Evolutionary conservation across 257 asterid species (phyloP), one percentile per base, ranked within the genome.

Genomic region (Nicotiana benthamiana): DNA sequence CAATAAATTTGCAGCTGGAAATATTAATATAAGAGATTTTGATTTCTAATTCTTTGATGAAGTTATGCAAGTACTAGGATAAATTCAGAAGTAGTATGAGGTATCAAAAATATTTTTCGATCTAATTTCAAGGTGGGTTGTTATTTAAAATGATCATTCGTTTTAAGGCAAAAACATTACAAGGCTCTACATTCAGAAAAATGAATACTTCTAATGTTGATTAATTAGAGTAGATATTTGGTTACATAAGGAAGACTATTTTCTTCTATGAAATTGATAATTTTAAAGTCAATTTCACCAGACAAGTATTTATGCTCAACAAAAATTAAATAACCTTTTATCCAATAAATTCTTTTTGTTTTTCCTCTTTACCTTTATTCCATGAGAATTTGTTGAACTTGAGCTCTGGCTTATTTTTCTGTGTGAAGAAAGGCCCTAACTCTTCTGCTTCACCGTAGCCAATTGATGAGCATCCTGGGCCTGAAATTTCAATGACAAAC

Each of bases 391-490:
- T 83, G 90, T 95, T 95, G 34, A 89, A 86, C 78, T 89, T 89
- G 83, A 95, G 97, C 79, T 85, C 86, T n/a, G 97, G 93, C 67
- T 87, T 84, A 24, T 92, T 95, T 77, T 92, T 89, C 40, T 87
- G 96, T 12, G 92, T 88, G 8, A 88, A 79, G 82, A 95, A 93
- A 64, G 99, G 99, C 0, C 99, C 98, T 83, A 95, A 63, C 85
- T 95, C 99, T 83, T 91, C 97, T 51, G 92, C 86, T 80, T 81
- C 93, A 8, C 99, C 99, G 56, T 32, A 95, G 9, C 98, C 99
- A 30, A 95, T 77, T 2, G 98, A 95, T 4, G 99, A 95, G 80
- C 99, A 95, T 13, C 99, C 99, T 8, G 99, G 99, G 8, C 99
- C 98, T 95, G 87, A 84, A 75, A 53, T 24, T 3, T 16, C 7